phyloP scores from a whole-genome alignment of 176 grass and related monocot genomes.

The Carex pumila region DNA sequence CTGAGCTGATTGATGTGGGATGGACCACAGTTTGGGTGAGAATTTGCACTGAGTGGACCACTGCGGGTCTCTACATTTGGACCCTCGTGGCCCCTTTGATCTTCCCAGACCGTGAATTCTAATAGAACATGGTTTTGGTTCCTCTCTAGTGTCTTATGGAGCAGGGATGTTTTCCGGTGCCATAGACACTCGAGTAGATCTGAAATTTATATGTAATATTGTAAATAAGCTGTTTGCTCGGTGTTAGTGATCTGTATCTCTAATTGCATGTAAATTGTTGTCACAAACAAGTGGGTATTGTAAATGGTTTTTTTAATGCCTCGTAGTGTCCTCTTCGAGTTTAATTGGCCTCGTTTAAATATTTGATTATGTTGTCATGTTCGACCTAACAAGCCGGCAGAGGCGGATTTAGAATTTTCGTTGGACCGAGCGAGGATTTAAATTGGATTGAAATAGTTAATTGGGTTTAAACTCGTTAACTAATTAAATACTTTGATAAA shows the following conservation, averaged over 20 bases:
- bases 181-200: background rate
- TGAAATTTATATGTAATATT: background rate
- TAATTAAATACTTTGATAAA: too few species aligned
- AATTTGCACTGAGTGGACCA: conserved; percentile 83
- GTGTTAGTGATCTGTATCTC: background rate
- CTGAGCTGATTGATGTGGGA: conserved; percentile 91
- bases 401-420: too few species aligned
- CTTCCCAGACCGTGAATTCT: conserved; percentile 76
- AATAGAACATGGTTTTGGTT: conserved; percentile 1
- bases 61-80: conserved; percentile 67
- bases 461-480: too few species aligned
- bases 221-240: background rate
- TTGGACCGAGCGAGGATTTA: too few species aligned
- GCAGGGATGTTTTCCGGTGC: background rate
- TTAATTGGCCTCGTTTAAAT: background rate
- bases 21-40: conserved; percentile 97
- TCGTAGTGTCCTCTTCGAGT: background rate
- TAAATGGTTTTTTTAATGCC: background rate
- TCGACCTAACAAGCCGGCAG: background rate
- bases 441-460: too few species aligned
- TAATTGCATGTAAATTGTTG: background rate
- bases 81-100: conserved; percentile 72
- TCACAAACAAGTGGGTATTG: background rate
- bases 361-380: background rate
- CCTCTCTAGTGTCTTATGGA: background rate